Conservation (phyloP, 2,329 filamentous ascomycete genomes). For the Calonectria multiphialidica region DNA sequence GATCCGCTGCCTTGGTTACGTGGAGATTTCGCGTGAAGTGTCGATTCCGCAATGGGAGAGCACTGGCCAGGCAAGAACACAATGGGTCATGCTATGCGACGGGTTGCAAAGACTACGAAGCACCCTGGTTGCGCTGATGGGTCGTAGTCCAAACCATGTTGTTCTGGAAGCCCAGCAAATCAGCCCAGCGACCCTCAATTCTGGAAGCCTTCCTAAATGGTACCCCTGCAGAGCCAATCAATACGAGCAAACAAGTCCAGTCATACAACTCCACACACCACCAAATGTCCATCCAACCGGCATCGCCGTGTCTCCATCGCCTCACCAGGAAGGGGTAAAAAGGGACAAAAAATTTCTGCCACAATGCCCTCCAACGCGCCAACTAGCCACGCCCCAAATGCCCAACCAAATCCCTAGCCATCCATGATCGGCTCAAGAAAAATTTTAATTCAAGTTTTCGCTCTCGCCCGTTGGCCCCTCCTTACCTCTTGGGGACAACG, state of each 20-base stretch:
- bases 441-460: not conserved
- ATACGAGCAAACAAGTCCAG: conserved; percentile 24
- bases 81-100: not conserved
- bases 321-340: conserved; percentile 32
- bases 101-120: not conserved
- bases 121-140: conserved; percentile 2
- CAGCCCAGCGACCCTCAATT: conserved; percentile 31
- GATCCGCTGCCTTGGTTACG: not conserved
- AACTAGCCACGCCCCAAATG: conserved; percentile 17
- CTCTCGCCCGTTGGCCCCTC: conserved; percentile 2
- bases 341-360: conserved; percentile 19
- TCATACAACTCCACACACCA: conserved; percentile 33
- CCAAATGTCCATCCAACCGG: conserved; percentile 36
- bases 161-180: conserved; percentile 36
- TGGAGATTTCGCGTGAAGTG: not conserved
- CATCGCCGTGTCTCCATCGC: conserved; percentile 45
- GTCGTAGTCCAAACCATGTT: conserved; percentile 18
- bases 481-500: conserved; percentile 8
- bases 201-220: conserved; percentile 42
- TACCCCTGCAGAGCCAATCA: conserved; percentile 27
- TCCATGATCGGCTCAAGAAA: conserved; percentile 19
- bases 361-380: conserved; percentile 29
- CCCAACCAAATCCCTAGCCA: not conserved
- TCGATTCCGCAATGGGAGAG: not conserved
- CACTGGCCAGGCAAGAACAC: not conserved